Base-by-base conservation (phyloP, 2,329 filamentous ascomycete genomes). In the Aotearoamyces nothofagi region DNA sequence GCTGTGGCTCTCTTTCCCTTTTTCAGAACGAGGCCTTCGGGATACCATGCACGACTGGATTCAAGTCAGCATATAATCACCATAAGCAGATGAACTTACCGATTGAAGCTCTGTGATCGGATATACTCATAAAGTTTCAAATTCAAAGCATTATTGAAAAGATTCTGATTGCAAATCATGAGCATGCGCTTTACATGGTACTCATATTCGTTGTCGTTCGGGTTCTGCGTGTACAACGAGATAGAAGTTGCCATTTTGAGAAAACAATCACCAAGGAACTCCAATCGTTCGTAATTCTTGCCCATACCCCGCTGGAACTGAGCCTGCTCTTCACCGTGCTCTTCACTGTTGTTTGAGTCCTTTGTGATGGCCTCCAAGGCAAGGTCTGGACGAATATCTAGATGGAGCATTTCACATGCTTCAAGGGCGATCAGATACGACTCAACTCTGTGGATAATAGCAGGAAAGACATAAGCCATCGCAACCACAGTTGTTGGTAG, bases 201-300 rank as follows among this genome's bases (percentile, higher is more conserved):
- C 32, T 81, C 73, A 27, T 76, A 92, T 46, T 98, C 90, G 39
- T 83, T 72, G 36, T 78, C 71, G 26, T 79, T 68, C 0, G 83
- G 82, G 12, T 79, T 72, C 15, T 73, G 64, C 1, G 78, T 77
- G 47, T 79, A 96, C 0, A 92, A 61, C 1, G 84, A 75, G 30
- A 98, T 84, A 0, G 86, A 87, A 0, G 87, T 94, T 8, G 81
- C 82, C 75, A 94, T 87, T 54, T 98, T 98, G 34, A 98, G 62
- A 44, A 94, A 93, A 17, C 78, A 80, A 49, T 98, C 90, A 0
- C 90, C 90, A 2, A 96, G 63, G 34, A 94, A 92, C 45, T 98
- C 90, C 0, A 96, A 63, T 9, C 90, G 70, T 51, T 98, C 90
- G 44, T 98, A 98, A 42, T 96, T 96, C 22, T 76, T 77, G 2